A percentile compares a stretch with the other conserved stretches of the same genome.
Conservation (phyloP, 2,329 filamentous ascomycete genomes). For the Parasarocladium wereldwijsianum region DNA sequence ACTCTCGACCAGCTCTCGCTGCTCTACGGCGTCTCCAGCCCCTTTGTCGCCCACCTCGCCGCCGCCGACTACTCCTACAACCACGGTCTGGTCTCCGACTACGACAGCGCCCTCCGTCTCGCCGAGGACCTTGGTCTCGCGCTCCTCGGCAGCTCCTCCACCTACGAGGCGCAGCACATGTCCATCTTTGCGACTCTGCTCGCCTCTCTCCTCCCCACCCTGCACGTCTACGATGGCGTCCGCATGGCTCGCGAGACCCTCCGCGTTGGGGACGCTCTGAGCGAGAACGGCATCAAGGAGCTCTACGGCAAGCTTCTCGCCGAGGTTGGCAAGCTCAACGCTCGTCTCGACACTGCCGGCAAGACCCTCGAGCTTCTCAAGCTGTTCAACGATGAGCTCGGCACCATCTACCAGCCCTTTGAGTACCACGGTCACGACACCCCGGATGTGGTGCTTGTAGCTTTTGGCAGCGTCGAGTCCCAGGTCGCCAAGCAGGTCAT, state of each 20-base stretch:
- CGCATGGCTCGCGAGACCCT: slow-evolving; percentile 71
- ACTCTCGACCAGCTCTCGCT: slow-evolving; percentile 83
- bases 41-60: slow-evolving; percentile 83
- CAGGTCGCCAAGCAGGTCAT: slow-evolving; percentile 76
- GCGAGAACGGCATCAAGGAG: slow-evolving; percentile 53
- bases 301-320: slow-evolving; percentile 53
- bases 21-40: slow-evolving; percentile 82
- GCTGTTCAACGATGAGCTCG: slow-evolving; percentile 78
- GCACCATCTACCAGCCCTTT: slow-evolving; percentile 83
- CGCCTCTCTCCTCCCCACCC: slow-evolving; percentile 62
- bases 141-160: slow-evolving; percentile 70
- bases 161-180: slow-evolving; percentile 93
- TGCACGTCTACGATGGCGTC: slow-evolving; percentile 82
- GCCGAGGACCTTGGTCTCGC: slow-evolving; percentile 85
- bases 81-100: slow-evolving; percentile 71
- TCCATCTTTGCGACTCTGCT: slow-evolving; percentile 73
- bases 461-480: slow-evolving; percentile 84
- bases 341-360: slow-evolving; percentile 57
- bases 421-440: slow-evolving; percentile 80
- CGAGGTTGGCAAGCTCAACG: slow-evolving; percentile 45
- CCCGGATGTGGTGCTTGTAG: slow-evolving; percentile 72
- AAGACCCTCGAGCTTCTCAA: slow-evolving; percentile 57
- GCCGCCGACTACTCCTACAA: slow-evolving; percentile 67
- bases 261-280: slow-evolving; percentile 67
- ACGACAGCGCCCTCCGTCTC: slow-evolving; percentile 62